Evolutionary conservation across 179 eudicot genomes (phyloP), one percentile per base, ranked within the genome.

Genomic region (Beta lomatogona): DNA sequence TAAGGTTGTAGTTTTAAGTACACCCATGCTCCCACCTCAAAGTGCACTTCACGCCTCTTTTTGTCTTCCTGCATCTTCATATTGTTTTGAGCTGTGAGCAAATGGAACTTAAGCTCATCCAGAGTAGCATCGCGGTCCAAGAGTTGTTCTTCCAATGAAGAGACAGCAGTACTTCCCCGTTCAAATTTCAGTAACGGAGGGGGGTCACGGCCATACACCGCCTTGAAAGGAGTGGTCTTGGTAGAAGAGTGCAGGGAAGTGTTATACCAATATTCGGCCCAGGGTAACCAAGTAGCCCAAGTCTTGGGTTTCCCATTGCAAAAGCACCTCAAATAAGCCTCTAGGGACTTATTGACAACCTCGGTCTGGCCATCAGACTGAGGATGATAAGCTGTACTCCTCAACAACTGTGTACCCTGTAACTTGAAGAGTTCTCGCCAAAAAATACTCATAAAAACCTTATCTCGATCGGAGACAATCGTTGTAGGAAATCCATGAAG

Each of bases 1-100:
- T 58, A 74, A 0, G 77, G 65, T 22, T 74, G 65, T 3, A 74
- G 50, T 13, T 72, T 72, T 16, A 72, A 59, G 9, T 48, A 72
- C 1, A 72, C 76, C 3, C 19, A 48, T 3, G 55, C 77, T 2
- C 77, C 77, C 48, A 55, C 46, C n/a, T 25, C n/a, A 31, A 55
- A 74, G 4, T 4, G 1, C 0, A 60, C 21, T 0, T 74, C 77
- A 6, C 77, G 55, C 3, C 65, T 28, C 64, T 58, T 58, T 4
- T 28, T 22, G 53, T 74, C 64, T 3, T 61, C 77, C 0, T 2
- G 12, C 5, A 53, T 21, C 25, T 54, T 58, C 65, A 74, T 74
- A 4, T 48, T 31, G 11, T 74, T 55, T 4, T 57, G 64, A 25
- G 77, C 77, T 1, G 8, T 14, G 4, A 7, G 12, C 4, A 74